Evolutionary conservation across 768 basidiomycete species (phyloP), one percentile per base, ranked within the genome.

Genomic region (Boletus eberwhitei): DNA sequence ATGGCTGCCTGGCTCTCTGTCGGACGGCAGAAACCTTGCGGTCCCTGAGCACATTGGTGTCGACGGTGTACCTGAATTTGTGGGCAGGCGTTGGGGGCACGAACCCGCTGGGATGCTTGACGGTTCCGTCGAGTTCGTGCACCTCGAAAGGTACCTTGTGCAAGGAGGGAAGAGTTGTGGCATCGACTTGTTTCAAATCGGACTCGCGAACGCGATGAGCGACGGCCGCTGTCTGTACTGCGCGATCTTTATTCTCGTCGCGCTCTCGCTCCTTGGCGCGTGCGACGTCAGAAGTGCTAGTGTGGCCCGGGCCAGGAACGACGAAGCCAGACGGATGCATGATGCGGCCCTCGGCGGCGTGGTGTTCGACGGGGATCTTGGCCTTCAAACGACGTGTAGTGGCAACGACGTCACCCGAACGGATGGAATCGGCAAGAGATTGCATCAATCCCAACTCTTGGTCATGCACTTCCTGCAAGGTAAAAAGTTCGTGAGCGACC

Each of bases 61-160:
- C 40, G 51, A 57, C 59, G 9, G 45, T 34, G 17, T 63, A 52
- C 43, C 62, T 67, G 62, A 76, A 78, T 9, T 72, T 72, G 45
- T 74, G 59, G 35, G 66, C 64, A 31, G 77, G 71, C 1, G 77
- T 78, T 2, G 77, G 77, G 2, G 76, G 76, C 11, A 72, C 68
- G 58, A 77, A 79, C 1, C 77, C 77, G 31, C 74, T 75, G 2
- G 77, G 70, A 46, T 77, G 76, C 36, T 65, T 65, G 38, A 76
- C 60, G 1, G 60, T 71, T 22, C 77, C 77, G 47, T 78, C 76
- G 4, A 50, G 53, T 24, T 69, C 65, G 32, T 65, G 59, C 0
- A 77, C 67, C 59, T 79, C 77, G 22, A 74, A 75, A 1, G 77
- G 77, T 7, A 78, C 68, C 64, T 79, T 78, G 57, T 73, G 71